These are phyloP conservation scores for Boletus coffeatus DNA, from an alignment of 1,284 basidiomycete species.

Conservation along the genomic window DNA sequence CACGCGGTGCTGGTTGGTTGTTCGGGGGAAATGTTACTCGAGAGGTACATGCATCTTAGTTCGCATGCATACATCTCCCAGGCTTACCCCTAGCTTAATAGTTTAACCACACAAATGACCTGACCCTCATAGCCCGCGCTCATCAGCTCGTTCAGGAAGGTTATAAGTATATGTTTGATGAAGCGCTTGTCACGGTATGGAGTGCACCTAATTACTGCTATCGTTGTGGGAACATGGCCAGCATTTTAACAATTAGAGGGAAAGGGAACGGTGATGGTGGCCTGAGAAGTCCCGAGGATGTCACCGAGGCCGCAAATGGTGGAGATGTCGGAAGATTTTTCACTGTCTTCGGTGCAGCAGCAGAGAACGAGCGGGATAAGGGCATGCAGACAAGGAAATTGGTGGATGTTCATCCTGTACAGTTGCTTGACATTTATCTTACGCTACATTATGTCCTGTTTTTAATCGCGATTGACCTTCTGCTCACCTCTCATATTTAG, in stretches of 20 bases:
- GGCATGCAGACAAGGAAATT: constrained; percentile 58
- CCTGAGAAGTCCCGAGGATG: constrained; percentile 10
- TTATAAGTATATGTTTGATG: constrained; percentile 97
- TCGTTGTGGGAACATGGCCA: constrained; percentile 76
- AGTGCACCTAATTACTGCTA: constrained; percentile 96
- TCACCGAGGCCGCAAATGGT: constrained; percentile 3
- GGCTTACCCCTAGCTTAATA: constrained; percentile 28
- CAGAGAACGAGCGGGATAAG: constrained; percentile 80
- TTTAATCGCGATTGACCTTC: not conserved
- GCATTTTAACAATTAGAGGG: constrained; percentile 67
- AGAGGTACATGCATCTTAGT: constrained; percentile 47
- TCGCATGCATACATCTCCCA: not conserved
- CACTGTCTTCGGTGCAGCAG: constrained; percentile 78
- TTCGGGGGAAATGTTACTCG: constrained; percentile 84
- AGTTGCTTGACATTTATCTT: not conserved
- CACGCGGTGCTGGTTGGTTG: constrained; percentile 94
- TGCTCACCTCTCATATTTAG: constrained; percentile 12
- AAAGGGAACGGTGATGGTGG: constrained; percentile 43
- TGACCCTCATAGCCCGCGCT: constrained; percentile 84
- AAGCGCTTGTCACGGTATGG: constrained; percentile 95
- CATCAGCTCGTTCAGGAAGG: constrained; percentile 97
- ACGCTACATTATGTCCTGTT: not conserved
- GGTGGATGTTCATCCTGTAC: constrained; percentile 38
- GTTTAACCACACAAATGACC: constrained; percentile 91
- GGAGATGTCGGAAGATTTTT: constrained; percentile 41